These are phyloP conservation scores for Phytophthora ohioensis DNA, from an alignment of 352 stramenopile species.

Conservation along the genomic window DNA sequence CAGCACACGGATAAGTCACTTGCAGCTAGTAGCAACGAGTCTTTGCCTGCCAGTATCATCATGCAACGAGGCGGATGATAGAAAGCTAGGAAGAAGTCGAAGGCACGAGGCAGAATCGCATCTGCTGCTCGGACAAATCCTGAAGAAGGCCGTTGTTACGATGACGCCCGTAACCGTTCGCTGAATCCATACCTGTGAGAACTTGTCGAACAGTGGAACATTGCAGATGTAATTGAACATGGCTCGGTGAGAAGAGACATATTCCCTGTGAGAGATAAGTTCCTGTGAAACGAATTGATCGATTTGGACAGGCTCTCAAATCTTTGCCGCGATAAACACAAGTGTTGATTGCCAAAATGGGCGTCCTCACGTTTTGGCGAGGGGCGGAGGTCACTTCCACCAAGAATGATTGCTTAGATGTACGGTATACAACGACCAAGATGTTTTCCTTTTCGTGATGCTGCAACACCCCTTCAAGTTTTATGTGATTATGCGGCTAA, in stretches of 20 bases:
- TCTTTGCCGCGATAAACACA: neutral
- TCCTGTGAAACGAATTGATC: neutral
- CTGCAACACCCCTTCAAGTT: neutral
- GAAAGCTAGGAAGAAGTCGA: neutral
- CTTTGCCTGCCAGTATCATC: slow-evolving; percentile 10
- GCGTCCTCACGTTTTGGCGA: slow-evolving; percentile 11
- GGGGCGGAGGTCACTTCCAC: neutral
- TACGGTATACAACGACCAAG: slow-evolving; percentile 3
- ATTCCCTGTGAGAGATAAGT: neutral
- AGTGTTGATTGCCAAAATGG: neutral
- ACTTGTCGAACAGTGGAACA: neutral
- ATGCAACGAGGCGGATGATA: neutral
- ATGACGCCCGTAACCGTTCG: slow-evolving; percentile 18
- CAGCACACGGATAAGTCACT: slow-evolving; percentile 35
- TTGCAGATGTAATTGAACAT: neutral
- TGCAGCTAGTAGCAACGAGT: slow-evolving; percentile 20
- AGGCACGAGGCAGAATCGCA: slow-evolving; percentile 9
- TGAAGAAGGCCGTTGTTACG: slow-evolving; percentile 12
- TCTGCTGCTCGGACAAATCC: slow-evolving; percentile 14
- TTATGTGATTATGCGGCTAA: slow-evolving; percentile 26
- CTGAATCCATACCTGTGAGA: slow-evolving; percentile 5
- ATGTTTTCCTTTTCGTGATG: slow-evolving; percentile 5
- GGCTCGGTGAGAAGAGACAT: neutral
- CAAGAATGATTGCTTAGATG: slow-evolving; percentile 22
- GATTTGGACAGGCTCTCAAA: neutral